Evolutionary conservation across 495 filamentous ascomycete species (phyloP), one percentile per base, ranked within the genome.

Genomic region (Hypomontagnella submonticulosa): DNA sequence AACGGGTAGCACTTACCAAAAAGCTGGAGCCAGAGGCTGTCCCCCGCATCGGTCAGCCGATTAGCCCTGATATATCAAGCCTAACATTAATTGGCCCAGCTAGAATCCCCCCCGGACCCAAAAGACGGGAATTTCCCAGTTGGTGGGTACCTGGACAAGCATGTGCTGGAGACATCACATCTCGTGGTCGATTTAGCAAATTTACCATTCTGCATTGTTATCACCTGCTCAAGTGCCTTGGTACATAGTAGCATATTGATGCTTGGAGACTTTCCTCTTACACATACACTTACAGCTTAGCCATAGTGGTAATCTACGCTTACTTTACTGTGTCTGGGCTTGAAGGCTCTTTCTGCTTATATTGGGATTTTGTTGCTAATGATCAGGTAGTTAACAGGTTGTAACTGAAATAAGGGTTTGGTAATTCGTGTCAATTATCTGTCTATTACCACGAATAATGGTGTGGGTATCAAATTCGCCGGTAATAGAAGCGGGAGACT

Each of bases 1-100:
- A n/a, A n/a, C n/a, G n/a, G n/a, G n/a, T n/a, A 16, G 36, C 40
- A 33, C 50, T 10, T 42, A 36, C n/a, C n/a, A n/a, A n/a, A 56
- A 42, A 60, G 42, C 41, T 46, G 23, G 33, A 18, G 23, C 32
- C n/a, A 54, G 0, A 55, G 11, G 16, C 33, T 46, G 32, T 34
- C 23, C 40, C 40, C 63, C 57, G 38, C 52, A 67, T 57, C 57
- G 57, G 63, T 61, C 63, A 67, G 52, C 36, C 33, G 63, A 57
- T 52, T 61, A 61, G 63, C 63, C 63, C 52, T 52, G 50, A 20
- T 43, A 61, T 61, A 66, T 51, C 38, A 32, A 61, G 44, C 46
- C 49, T 13, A 11, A 9, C 2, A 57, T 1, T 57, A 3, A 66
- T 66, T 66, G 63, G 63, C 11, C 46, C 57, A 66, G 44, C 44